phyloP scores from a whole-genome alignment of 202 grass and related monocot species.

The Hordeum pubiflorum region DNA sequence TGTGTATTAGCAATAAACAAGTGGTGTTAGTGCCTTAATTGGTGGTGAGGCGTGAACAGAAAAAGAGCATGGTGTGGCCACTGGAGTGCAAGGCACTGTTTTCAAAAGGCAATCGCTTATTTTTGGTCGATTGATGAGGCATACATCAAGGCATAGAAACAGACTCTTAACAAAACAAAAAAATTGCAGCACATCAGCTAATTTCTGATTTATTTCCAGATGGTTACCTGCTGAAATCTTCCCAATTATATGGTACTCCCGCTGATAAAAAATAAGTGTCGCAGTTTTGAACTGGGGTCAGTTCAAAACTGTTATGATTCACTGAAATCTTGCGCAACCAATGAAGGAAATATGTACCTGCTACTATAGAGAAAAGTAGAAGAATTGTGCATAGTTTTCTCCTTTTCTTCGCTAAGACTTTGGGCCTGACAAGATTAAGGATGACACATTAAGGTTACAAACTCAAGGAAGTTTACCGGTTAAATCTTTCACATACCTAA shows the following conservation, averaged over 20 bases:
- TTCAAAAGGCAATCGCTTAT: not conserved
- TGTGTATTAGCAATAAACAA: constrained; percentile 27
- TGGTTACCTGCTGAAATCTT: constrained; percentile 23
- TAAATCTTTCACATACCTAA: not conserved
- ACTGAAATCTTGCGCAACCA: not conserved
- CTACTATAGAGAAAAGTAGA: not conserved
- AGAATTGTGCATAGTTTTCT: not conserved
- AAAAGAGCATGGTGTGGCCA: not conserved
- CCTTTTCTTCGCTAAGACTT: not conserved
- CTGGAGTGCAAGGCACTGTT: not conserved
- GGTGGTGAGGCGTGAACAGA: constrained; percentile 11
- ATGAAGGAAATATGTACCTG: not conserved
- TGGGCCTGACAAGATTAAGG: not conserved
- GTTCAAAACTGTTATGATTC: not conserved
- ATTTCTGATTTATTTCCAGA: not conserved
- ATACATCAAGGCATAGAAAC: not conserved
- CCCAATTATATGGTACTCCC: not conserved
- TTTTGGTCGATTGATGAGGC: not conserved
- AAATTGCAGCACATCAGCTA: not conserved
- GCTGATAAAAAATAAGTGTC: too few species aligned
- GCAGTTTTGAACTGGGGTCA: too few species aligned
- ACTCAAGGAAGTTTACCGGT: not conserved
- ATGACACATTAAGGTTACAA: not conserved
- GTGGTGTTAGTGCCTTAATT: constrained; percentile 1
- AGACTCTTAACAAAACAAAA: not conserved